Evolutionary conservation across 192 early-diverging fungal species (phyloP).

Genomic region (Geranomyces michiganensis): DNA sequence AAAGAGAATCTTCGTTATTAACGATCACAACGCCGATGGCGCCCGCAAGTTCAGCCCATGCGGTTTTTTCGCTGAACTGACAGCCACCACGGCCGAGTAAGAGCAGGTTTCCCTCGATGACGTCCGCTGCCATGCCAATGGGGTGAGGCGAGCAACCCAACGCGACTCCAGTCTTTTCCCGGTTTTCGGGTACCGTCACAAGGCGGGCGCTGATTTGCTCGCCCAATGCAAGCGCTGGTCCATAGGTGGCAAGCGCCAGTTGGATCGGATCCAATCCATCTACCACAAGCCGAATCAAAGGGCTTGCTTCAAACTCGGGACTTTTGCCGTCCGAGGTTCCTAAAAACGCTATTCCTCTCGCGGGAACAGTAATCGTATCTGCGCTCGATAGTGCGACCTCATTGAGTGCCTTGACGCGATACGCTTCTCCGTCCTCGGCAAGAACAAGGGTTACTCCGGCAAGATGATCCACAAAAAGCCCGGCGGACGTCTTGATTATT

Average conservation of each 20-base stretch:
- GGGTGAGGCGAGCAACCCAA: constrained; percentile 21
- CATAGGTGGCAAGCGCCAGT: constrained; percentile 11
- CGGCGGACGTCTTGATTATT: constrained; percentile 22
- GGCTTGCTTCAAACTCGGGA: background rate
- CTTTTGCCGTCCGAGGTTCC: background rate
- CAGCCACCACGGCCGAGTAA: constrained; percentile 48
- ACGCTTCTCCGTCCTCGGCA: background rate
- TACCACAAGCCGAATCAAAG: background rate
- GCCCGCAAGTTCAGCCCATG: constrained; percentile 39
- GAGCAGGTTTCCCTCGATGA: constrained; percentile 21
- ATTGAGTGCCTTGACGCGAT: background rate
- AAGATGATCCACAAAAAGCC: constrained; percentile 29
- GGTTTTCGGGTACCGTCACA: background rate
- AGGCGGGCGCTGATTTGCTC: background rate
- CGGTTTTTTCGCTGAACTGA: constrained; percentile 45
- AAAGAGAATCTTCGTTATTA: constrained; percentile 29
- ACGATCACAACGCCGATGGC: constrained; percentile 44
- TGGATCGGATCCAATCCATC: background rate
- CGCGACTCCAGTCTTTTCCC: background rate
- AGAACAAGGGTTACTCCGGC: constrained; percentile 8
- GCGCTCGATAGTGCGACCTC: background rate
- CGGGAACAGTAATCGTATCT: background rate
- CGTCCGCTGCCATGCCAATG: background rate
- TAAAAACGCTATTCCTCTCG: background rate
- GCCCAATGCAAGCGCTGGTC: background rate